Evolutionary conservation across 441 rosid genomes (phyloP).

Genomic region (Pelargonium australe): DNA sequence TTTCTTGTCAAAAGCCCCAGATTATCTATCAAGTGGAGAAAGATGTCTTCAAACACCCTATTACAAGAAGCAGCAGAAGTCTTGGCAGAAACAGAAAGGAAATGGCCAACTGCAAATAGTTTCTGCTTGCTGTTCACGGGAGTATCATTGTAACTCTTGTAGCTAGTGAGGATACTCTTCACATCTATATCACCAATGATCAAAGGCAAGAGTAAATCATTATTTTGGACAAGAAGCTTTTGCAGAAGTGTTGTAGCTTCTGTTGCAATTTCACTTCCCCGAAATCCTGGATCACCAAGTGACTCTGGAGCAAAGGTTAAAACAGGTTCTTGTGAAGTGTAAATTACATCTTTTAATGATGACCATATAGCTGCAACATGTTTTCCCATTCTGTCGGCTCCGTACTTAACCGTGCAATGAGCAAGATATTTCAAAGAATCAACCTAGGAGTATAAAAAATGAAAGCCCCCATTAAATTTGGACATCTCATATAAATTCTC

Average conservation of each 20-base stretch:
- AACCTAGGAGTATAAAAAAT: conserved; percentile 40
- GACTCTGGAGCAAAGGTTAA: conserved; percentile 41
- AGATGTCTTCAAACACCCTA: conserved; percentile 45
- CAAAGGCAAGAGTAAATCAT: conserved; percentile 36
- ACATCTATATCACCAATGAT: conserved; percentile 57
- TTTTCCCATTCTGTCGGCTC: conserved; percentile 52
- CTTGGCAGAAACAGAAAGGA: conserved; percentile 60
- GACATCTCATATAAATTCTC: conserved; percentile 18
- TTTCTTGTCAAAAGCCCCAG: conserved; percentile 41
- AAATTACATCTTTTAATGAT: conserved; percentile 53
- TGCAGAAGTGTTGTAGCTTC: conserved; percentile 63
- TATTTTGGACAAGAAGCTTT: conserved; percentile 49
- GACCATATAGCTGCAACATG: conserved; percentile 65
- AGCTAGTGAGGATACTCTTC: conserved; percentile 39
- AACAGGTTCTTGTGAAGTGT: conserved; percentile 37
- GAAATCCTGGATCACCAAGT: conserved; percentile 31
- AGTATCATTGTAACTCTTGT: conserved; percentile 39
- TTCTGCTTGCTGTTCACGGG: conserved; percentile 49
- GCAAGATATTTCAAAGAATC: conserved; percentile 76
- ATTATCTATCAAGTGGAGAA: conserved; percentile 46
- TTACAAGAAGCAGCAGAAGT: conserved; percentile 59
- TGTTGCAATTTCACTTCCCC: conserved; percentile 42
- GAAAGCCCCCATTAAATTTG: conserved; percentile 21
- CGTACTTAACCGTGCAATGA: conserved; percentile 53
- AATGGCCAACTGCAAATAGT: conserved; percentile 49